Evolutionary conservation across 768 basidiomycete genomes (phyloP), one percentile per base, ranked within the genome.

Genomic region (Tricholoma terreum): DNA sequence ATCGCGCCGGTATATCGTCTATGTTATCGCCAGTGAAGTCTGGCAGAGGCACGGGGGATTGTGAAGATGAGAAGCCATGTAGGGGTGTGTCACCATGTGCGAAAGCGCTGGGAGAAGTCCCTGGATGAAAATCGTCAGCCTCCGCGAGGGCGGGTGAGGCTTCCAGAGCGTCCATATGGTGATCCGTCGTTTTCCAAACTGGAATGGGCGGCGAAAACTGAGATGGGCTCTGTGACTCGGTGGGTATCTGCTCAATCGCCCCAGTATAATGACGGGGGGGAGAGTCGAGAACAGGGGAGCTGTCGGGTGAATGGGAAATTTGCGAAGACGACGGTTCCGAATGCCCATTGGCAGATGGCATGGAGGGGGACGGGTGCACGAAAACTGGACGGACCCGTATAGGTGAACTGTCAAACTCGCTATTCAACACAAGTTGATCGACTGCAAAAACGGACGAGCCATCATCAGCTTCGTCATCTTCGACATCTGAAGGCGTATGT

Each of bases 391-490:
- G 30, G 31, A 42, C 40, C 14, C 40, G 53, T 17, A 48, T 35
- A 24, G 61, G 54, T 4, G 56, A 54, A 40, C 55, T 55, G 19
- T 49, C 49, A 19, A 38, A 27, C 10, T 19, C 38, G 7, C 42
- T 52, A 34, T 50, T 53, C 1, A 58, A 11, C 3, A 54, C 46
- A 12, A 53, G 24, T 22, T 56, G 50, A 19, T 62, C 50, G 43
- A 57, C 43, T 15, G 43, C 46, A 19, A 52, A 11, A 3, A 54
- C 33, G 10, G 50, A 50, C 22, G 50, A 58, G 8, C 34, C 34
- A 35, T 60, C 34, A 35, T 60, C 53, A 24, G 22, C 22, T 4
- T 62, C 34, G 7, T 45, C 31, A 6, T 52, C 55, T 12, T 55
- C 55, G 19, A 30, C 54, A 10, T 59, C 56, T 19, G 35, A 40